A percentile compares a stretch with the other conserved stretches of the same genome.
Conservation (phyloP, 805 yeast species). For the Zygoascus bituminiphila region DNA sequence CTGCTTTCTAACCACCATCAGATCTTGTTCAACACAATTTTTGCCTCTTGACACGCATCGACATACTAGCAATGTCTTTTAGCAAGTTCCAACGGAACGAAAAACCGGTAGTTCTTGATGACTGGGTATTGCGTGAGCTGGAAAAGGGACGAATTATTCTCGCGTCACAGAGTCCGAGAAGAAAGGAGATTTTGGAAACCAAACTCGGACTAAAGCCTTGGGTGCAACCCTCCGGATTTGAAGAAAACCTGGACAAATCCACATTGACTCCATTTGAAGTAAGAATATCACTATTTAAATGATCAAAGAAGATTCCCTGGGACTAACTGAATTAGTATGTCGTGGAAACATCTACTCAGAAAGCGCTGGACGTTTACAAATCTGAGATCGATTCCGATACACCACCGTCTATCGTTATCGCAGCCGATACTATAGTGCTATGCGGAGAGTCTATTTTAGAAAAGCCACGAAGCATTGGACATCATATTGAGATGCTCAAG, state of each 20-base stretch:
- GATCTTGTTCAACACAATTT: too few species aligned
- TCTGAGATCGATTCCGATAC: slow-evolving; percentile 31
- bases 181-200: slow-evolving; percentile 61
- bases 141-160: slow-evolving; percentile 39
- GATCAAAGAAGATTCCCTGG: slow-evolving; percentile 1
- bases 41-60: too few species aligned
- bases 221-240: slow-evolving; percentile 58
- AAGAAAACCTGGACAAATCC: slow-evolving; percentile 62
- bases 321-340: slow-evolving; percentile 43
- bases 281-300: slow-evolving; percentile 12
- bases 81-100: not conserved
- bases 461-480: slow-evolving; percentile 57
- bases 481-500: slow-evolving; percentile 44
- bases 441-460: slow-evolving; percentile 62
- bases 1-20: too few species aligned
- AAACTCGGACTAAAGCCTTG: slow-evolving; percentile 29
- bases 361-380: slow-evolving; percentile 54
- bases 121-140: slow-evolving; percentile 4
- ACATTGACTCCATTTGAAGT: slow-evolving; percentile 39
- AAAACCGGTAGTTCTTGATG: not conserved
- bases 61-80: too few species aligned
- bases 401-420: slow-evolving; percentile 29
- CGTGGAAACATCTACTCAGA: slow-evolving; percentile 55
- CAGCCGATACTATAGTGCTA: slow-evolving; percentile 77
- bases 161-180: slow-evolving; percentile 80